Conservation (phyloP, 371 early-diverging fungal species). For the Rhizopus sp. region DNA sequence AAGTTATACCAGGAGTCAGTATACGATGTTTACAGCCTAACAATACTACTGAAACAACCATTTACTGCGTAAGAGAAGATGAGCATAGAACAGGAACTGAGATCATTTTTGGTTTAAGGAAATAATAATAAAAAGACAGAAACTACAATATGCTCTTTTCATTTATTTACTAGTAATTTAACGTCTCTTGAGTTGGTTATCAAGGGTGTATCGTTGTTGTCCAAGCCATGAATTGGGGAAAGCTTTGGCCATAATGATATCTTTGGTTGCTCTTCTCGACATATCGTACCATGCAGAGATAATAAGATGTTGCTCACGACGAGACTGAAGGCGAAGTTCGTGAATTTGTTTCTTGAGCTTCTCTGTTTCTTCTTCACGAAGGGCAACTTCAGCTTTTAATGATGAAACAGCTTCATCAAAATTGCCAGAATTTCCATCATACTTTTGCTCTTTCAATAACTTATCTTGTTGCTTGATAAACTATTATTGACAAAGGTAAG, state of each 20-base stretch:
- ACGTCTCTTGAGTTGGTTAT: constrained; percentile 61
- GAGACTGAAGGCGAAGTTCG: constrained; percentile 58
- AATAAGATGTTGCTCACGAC: constrained; percentile 74
- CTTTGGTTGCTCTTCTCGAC: constrained; percentile 52
- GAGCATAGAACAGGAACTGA: constrained; percentile 12
- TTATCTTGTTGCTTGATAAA: constrained; percentile 64
- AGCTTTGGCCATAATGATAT: constrained; percentile 43
- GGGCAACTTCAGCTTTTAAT: constrained; percentile 59
- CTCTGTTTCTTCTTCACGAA: constrained; percentile 71
- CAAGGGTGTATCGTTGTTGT: constrained; percentile 63
- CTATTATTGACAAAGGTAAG: constrained; percentile 3
- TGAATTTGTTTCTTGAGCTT: constrained; percentile 62
- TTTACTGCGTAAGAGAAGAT: constrained; percentile 3
- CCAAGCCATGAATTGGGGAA: constrained; percentile 74
- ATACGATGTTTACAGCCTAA: constrained; percentile 29
- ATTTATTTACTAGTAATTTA: constrained; percentile 10
- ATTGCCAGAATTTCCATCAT: constrained; percentile 20
- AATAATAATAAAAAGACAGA: constrained; percentile 5
- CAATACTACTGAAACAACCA: constrained; percentile 2
- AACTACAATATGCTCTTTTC: neutral
- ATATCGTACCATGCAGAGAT: constrained; percentile 78
- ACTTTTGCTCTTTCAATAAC: constrained; percentile 39
- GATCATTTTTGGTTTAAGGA: constrained; percentile 13
- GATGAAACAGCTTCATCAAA: constrained; percentile 74
- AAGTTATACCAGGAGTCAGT: constrained; percentile 48